A percentile compares a stretch with the other conserved stretches of the same genome.
Evolutionary conservation across 2,329 filamentous ascomycete species (phyloP).

Genomic region (Lanzia echinophila): DNA sequence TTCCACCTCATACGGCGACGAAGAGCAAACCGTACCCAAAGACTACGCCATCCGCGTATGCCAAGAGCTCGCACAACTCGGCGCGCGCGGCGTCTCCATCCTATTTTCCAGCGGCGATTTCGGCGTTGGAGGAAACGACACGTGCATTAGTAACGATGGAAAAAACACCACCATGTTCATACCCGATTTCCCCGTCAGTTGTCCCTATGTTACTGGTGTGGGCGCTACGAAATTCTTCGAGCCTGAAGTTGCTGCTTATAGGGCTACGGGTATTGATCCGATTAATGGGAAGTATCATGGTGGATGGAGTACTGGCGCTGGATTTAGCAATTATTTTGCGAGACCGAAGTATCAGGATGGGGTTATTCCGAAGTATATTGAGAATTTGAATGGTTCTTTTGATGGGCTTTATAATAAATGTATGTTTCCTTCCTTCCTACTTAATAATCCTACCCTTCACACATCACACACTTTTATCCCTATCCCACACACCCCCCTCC

Average conservation of each 20-base stretch:
- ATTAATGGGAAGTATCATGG: conserved; percentile 27
- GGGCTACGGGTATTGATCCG: conserved; percentile 26
- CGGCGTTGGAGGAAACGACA: conserved; percentile 33
- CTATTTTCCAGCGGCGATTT: conserved; percentile 47
- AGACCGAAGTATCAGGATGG: conserved; percentile 41
- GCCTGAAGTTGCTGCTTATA: conserved; percentile 26
- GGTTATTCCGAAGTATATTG: conserved; percentile 37
- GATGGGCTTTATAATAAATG: conserved; percentile 37
- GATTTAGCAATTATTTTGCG: conserved; percentile 46
- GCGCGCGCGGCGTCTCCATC: conserved; percentile 47
- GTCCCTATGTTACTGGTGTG: conserved; percentile 27
- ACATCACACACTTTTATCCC: not conserved
- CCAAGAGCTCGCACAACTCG: conserved; percentile 45
- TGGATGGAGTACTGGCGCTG: conserved; percentile 39
- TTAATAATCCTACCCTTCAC: not conserved
- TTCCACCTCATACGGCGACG: conserved; percentile 52
- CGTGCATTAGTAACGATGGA: conserved; percentile 49
- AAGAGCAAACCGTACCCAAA: conserved; percentile 48
- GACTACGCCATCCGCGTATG: conserved; percentile 49
- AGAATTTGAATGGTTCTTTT: conserved; percentile 38
- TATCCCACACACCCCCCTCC: too few species aligned
- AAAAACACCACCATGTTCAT: conserved; percentile 47
- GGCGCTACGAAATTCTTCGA: conserved; percentile 18
- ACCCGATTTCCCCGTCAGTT: conserved; percentile 46
- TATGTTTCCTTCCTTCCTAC: not conserved